Conservation (phyloP, 1,284 basidiomycete genomes). For the Caloboletus firmus region DNA sequence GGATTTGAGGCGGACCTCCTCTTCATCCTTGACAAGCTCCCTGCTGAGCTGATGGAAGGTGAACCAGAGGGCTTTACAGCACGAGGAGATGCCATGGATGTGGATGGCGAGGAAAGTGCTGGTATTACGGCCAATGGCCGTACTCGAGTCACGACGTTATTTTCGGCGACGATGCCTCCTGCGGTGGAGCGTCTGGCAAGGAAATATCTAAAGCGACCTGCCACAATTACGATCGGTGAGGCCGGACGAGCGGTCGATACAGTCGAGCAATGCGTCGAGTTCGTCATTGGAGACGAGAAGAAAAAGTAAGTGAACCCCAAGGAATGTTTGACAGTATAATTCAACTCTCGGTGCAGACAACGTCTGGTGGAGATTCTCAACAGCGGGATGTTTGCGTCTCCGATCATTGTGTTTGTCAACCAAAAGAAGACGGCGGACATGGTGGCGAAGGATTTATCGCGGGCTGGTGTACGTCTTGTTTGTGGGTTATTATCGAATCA, state of each 20-base stretch:
- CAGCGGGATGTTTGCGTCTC: constrained; percentile 76
- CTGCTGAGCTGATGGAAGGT: constrained; percentile 82
- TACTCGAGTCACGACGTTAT: constrained; percentile 87
- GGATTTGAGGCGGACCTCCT: constrained; percentile 95
- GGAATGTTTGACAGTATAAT: constrained; percentile 4
- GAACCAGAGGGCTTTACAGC: constrained; percentile 55
- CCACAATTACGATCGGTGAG: constrained; percentile 96
- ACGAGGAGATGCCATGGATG: constrained; percentile 49
- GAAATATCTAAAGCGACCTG: constrained; percentile 91
- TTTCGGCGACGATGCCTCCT: constrained; percentile 98
- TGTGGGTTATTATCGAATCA: constrained; percentile 12
- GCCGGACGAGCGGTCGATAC: constrained; percentile 97
- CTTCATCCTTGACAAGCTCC: constrained; percentile 93
- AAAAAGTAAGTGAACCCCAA: constrained; percentile 62
- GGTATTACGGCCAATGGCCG: constrained; percentile 66
- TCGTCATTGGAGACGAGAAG: constrained; percentile 90
- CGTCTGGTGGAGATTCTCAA: constrained; percentile 90
- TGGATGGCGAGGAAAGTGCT: constrained; percentile 45
- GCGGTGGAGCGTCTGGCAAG: constrained; percentile 92
- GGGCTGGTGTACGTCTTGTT: constrained; percentile 64
- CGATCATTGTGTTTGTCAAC: constrained; percentile 99
- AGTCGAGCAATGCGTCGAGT: constrained; percentile 95
- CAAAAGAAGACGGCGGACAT: constrained; percentile 99
- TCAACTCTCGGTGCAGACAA: constrained; percentile 47
- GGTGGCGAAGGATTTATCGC: constrained; percentile 88